A percentile compares a stretch with the other conserved stretches of the same genome.
Evolutionary conservation across 2,329 filamentous ascomycete genomes (phyloP).

Genomic region (Colletotrichum endophyticum): DNA sequence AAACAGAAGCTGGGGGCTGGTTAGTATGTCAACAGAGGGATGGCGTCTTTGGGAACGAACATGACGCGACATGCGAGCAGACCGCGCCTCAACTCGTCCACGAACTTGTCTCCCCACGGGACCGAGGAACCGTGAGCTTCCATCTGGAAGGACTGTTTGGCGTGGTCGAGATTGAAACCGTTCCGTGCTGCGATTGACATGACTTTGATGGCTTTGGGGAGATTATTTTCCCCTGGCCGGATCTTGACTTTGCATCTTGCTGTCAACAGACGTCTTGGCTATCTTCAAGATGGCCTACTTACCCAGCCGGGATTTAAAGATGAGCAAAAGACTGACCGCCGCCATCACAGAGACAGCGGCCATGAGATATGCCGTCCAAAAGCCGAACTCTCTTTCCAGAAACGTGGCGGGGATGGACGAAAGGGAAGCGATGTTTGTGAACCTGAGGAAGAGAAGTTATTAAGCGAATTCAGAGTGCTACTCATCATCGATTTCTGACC

Average conservation of each 20-base stretch:
- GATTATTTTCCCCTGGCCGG: slow-evolving; percentile 57
- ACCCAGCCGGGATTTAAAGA: slow-evolving; percentile 17
- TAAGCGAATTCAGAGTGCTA: neutral
- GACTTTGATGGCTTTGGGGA: slow-evolving; percentile 60
- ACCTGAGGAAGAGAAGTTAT: slow-evolving; percentile 29
- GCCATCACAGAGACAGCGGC: slow-evolving; percentile 60
- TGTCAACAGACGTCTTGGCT: neutral
- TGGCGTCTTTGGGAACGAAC: slow-evolving; percentile 40
- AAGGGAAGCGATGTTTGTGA: slow-evolving; percentile 68
- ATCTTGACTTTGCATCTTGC: slow-evolving; percentile 24
- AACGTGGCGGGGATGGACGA: slow-evolving; percentile 64
- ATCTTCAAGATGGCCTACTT: neutral
- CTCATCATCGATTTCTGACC: neutral
- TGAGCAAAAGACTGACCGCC: slow-evolving; percentile 37
- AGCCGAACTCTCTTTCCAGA: slow-evolving; percentile 64
- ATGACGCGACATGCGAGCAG: slow-evolving; percentile 75
- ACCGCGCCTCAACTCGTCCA: slow-evolving; percentile 72
- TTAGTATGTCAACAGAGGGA: neutral
- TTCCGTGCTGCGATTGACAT: slow-evolving; percentile 31
- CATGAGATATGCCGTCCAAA: slow-evolving; percentile 63
- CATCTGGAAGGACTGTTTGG: slow-evolving; percentile 45
- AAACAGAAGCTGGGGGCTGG: neutral
- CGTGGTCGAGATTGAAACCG: slow-evolving; percentile 46
- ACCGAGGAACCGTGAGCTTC: slow-evolving; percentile 49
- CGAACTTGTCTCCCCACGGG: slow-evolving; percentile 71